phyloP scores from a whole-genome alignment of 2,329 filamentous ascomycete species.

The Colletotrichum cordylinicola region DNA sequence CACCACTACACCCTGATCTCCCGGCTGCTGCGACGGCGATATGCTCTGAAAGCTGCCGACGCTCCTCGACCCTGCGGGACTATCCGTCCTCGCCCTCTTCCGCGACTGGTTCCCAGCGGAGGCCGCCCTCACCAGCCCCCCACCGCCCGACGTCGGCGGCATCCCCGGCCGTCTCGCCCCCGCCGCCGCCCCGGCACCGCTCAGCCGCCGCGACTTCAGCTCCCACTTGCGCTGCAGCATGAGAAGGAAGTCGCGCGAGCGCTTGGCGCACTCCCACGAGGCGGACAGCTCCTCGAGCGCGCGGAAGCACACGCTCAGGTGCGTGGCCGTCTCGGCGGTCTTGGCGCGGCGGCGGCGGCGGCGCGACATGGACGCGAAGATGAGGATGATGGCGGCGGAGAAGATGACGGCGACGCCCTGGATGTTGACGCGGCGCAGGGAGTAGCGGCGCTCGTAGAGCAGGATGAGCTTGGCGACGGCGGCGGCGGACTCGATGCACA shows the following conservation, averaged over 20 bases:
- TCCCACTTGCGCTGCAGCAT: constrained; percentile 25
- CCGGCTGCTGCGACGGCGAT: not conserved
- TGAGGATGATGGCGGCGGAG: constrained; percentile 24
- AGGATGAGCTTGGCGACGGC: constrained; percentile 23
- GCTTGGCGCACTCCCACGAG: constrained; percentile 29
- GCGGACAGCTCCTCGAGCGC: constrained; percentile 26
- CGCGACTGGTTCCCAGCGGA: not conserved
- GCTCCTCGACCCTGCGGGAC: not conserved
- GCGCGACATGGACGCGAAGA: constrained; percentile 22
- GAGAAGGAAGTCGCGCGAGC: constrained; percentile 26
- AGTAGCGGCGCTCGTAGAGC: constrained; percentile 23
- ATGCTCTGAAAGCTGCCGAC: not conserved
- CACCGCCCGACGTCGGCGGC: not conserved
- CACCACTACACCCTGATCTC: not conserved
- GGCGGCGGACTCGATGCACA: constrained; percentile 28
- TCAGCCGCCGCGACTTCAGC: not conserved
- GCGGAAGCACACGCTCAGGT: constrained; percentile 29
- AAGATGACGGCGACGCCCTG: constrained; percentile 28
- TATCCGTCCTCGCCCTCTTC: not conserved
- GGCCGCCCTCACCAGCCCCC: not conserved
- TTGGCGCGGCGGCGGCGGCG: constrained; percentile 5
- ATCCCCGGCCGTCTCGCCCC: not conserved
- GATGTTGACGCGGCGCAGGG: constrained; percentile 25
- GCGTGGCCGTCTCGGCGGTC: not conserved
- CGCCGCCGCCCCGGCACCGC: not conserved